Evolutionary conservation across 2,329 filamentous ascomycete genomes (phyloP).

Genomic region (Paraphaeosphaeria sporulosa): DNA sequence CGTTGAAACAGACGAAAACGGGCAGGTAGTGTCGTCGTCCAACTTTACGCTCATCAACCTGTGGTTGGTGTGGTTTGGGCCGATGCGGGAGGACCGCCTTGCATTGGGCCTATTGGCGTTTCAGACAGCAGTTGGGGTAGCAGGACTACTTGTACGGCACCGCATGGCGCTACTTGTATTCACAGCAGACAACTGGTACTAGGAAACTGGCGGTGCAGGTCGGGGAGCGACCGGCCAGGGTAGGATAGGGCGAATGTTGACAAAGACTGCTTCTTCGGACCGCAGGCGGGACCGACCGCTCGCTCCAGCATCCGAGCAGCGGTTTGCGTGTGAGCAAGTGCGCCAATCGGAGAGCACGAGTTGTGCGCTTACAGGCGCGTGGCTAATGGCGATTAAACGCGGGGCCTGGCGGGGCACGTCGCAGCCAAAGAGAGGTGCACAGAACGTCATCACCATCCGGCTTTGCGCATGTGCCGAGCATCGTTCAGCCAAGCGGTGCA

Average conservation of each 20-base stretch:
- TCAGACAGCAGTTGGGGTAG: constrained; percentile 77
- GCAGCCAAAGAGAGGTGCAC: constrained; percentile 2
- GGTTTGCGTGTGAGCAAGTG: neutral
- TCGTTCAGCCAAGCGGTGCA: neutral
- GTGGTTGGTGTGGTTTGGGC: constrained; percentile 95
- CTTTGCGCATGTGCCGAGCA: neutral
- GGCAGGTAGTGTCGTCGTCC: constrained; percentile 77
- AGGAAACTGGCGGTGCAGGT: constrained; percentile 16
- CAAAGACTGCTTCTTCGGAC: constrained; percentile 6
- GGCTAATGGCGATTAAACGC: constrained; percentile 6
- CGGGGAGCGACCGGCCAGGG: constrained; percentile 9
- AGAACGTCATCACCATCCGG: constrained; percentile 2
- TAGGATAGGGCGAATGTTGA: constrained; percentile 3
- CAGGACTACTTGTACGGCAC: constrained; percentile 86
- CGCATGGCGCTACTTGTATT: constrained; percentile 87
- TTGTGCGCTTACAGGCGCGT: neutral
- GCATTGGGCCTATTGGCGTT: constrained; percentile 81
- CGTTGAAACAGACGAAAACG: constrained; percentile 71
- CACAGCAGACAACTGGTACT: constrained; percentile 76
- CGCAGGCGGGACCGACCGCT: neutral
- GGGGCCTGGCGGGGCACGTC: neutral
- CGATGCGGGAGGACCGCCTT: constrained; percentile 84
- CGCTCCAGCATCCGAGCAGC: neutral
- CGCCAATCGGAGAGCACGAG: neutral
- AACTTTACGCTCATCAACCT: constrained; percentile 96